Evolutionary conservation across 805 yeast species (phyloP).

Genomic region (Yarrowia bubula): DNA sequence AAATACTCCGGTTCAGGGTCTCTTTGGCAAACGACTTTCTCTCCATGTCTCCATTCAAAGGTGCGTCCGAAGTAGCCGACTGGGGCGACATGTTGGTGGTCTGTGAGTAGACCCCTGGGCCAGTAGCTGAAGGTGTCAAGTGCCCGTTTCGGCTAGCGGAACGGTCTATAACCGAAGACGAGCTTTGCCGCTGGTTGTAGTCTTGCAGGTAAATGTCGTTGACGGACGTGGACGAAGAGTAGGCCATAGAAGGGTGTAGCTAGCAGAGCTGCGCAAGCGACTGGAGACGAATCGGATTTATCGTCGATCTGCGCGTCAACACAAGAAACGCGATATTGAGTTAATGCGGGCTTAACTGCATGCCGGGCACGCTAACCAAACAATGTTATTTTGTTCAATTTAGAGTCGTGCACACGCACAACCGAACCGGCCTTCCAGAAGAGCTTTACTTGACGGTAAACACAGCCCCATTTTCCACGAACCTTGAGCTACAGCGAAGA

Average conservation of each 20-base stretch:
- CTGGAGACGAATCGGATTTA: not conserved
- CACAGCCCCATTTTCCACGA: not conserved
- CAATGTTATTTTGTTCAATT: not conserved
- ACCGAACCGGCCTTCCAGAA: not conserved
- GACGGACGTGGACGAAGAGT: conserved; percentile 21
- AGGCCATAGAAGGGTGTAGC: conserved; percentile 5
- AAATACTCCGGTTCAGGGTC: not conserved
- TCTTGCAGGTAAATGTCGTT: conserved; percentile 31
- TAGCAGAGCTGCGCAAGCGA: not conserved
- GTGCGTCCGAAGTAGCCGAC: not conserved
- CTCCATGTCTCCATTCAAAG: not conserved
- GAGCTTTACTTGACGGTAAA: not conserved
- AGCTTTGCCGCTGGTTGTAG: conserved; percentile 32
- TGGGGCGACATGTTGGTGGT: not conserved
- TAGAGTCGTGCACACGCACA: not conserved
- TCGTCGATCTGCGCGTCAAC: conserved; percentile 17
- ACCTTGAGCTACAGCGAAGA: not conserved
- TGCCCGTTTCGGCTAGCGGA: conserved; percentile 29
- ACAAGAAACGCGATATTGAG: conserved; percentile 17
- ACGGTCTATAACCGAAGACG: conserved; percentile 29
- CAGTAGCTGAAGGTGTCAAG: not conserved
- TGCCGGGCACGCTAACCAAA: not conserved
- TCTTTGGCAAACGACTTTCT: not conserved
- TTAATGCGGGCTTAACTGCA: conserved; percentile 6
- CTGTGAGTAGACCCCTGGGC: not conserved